Base-by-base conservation (phyloP, 768 basidiomycete genomes). In the Omphalotus guepiniiformis region DNA sequence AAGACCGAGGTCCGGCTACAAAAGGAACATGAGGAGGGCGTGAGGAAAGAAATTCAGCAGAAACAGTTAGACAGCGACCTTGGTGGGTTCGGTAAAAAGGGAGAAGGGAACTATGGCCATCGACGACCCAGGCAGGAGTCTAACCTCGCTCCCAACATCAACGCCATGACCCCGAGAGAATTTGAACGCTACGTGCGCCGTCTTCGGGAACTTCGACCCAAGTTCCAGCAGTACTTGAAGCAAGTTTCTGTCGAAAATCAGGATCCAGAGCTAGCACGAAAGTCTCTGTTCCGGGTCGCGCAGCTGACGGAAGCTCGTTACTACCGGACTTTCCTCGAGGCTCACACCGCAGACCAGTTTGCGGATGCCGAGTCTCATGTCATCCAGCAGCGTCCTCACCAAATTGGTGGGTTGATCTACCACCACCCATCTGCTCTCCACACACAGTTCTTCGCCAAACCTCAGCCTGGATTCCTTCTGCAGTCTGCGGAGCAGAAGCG, bases 301-400 rank as follows among this genome's bases (percentile, higher is more conserved):
- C 63, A 62, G 44, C 39, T 53, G 34, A 46, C 47, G 0, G 51
- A 54, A 30, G 27, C 37, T 1, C 46, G 46, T 2, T 55, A 60
- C 39, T 68, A 71, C 53, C 60, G 64, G 5, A 35, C 41, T 2
- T 81, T 79, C 72, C 63, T 79, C 39, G 55, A 53, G 19, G 19
- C 49, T 34, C 56, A 58, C 25, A 53, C 46, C 21, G 34, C 39
- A 27, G 47, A 58, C 26, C 54, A 54, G 38, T 54, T 57, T 48
- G 42, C 54, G 35, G 52, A 61, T 38, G 22, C 48, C 38, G 49
- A 41, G 16, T 60, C 43, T 48, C 60, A 34, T 45, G 62, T 57
- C 32, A 82, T 91, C 52, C 79, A 81, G 50, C 82, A 76, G 35
- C 71, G 77, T 47, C 86, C 86, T 0, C 89, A 91, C 54, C 72